Conservation (phyloP, 176 grass and related monocot species). For the Aegilops umbellulata region DNA sequence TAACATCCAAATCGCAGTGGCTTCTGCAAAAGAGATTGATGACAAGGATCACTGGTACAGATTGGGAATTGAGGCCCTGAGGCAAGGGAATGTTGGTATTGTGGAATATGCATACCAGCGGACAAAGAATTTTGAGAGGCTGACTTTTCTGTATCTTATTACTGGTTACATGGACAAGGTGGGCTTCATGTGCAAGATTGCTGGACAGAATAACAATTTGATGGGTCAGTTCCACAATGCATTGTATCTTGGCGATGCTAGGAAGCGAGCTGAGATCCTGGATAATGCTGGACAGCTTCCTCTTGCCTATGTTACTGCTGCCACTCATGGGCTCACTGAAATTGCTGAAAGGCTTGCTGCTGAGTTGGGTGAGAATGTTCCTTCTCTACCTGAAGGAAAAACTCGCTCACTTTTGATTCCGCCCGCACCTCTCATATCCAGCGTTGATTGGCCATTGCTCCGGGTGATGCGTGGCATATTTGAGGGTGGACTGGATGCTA, state of each 20-base stretch:
- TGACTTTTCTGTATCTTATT: conserved; percentile 97
- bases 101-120: conserved; percentile 98
- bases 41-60: conserved; percentile 98
- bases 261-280: conserved; percentile 83
- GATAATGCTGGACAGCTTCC: conserved; percentile 90
- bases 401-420: conserved; percentile 64
- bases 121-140: conserved; percentile 97
- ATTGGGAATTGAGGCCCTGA: conserved; percentile 89
- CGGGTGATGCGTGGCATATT: conserved; percentile 92
- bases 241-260: conserved; percentile 90
- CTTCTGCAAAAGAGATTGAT: conserved; percentile 98
- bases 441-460: conserved; percentile 92
- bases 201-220: conserved; percentile 86
- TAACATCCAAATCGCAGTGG: conserved; percentile 98
- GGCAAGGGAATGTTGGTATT: conserved; percentile 96
- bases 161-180: conserved; percentile 90
- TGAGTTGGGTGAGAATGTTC: conserved; percentile 89
- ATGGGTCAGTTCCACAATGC: conserved; percentile 99
- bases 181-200: conserved; percentile 91
- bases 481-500: conserved; percentile 77
- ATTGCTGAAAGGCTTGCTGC: conserved; percentile 69
- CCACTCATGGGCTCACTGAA: conserved; percentile 84
- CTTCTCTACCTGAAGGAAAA: conserved; percentile 73
- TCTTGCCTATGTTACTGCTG: conserved; percentile 88
- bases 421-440: conserved; percentile 58